These are phyloP conservation scores for Neurospora sp. DNA, from an alignment of 495 filamentous ascomycete genomes.

Conservation along the genomic window DNA sequence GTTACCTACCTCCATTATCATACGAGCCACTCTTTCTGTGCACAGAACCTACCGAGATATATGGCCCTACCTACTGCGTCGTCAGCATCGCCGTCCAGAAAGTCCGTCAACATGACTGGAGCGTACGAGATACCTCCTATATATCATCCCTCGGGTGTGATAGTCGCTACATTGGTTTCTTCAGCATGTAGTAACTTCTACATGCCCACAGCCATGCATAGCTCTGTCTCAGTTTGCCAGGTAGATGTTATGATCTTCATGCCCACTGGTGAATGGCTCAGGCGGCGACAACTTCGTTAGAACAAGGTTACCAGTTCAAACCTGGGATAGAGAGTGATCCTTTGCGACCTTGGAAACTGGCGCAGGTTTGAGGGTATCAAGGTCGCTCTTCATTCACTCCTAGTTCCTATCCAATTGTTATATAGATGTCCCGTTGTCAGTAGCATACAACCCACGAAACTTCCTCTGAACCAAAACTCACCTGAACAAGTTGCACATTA, in stretches of 20 bases:
- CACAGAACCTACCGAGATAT: not conserved
- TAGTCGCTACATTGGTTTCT: not conserved
- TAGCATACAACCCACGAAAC: too few relatives aligned
- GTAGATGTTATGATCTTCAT: not conserved
- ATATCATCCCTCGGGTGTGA: not conserved
- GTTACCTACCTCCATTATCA: too few relatives aligned
- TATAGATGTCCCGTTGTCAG: not conserved
- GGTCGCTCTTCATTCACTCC: too few relatives aligned
- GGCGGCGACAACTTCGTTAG: too few relatives aligned
- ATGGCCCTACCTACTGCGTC: too few relatives aligned
- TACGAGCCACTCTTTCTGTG: too few relatives aligned
- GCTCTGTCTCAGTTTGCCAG: not conserved
- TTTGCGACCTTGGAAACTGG: too few relatives aligned
- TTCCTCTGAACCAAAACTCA: too few relatives aligned
- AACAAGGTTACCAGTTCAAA: too few relatives aligned
- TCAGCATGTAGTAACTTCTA: not conserved
- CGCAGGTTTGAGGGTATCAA: not conserved
- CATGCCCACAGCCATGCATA: not conserved
- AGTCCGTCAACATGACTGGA: not conserved
- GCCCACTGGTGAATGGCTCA: not conserved
- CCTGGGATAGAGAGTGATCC: not conserved
- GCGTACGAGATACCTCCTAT: not conserved
- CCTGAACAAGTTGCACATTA: too few relatives aligned
- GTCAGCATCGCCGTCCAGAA: not conserved
- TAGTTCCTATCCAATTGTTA: too few relatives aligned